These are phyloP conservation scores for Arabidopsis thaliana DNA, from an alignment of 345 rosid genomes.

Conservation along the genomic window TAIR10.1 NC_003071.7:723501-724000, in stretches of 20 bases:
- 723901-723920: neutral
- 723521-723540: neutral
- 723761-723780: too few species aligned
- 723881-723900: conserved; percentile 19
- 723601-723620: conserved; percentile 16
- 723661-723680: neutral
- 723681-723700: too few species aligned
- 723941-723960: neutral
- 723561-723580: neutral
- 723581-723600: neutral
- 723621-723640: neutral
- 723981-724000: neutral
- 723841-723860: neutral
- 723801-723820: neutral
- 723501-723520: neutral
- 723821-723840: neutral
- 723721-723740: neutral
- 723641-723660: neutral
- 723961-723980: neutral
- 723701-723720: too few species aligned
- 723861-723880: conserved; percentile 4
- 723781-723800: neutral
- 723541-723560: neutral
- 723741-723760: too few species aligned
- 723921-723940: neutral